phyloP scores from a whole-genome alignment of 495 filamentous ascomycete species.

The Cetradonia linearis region DNA sequence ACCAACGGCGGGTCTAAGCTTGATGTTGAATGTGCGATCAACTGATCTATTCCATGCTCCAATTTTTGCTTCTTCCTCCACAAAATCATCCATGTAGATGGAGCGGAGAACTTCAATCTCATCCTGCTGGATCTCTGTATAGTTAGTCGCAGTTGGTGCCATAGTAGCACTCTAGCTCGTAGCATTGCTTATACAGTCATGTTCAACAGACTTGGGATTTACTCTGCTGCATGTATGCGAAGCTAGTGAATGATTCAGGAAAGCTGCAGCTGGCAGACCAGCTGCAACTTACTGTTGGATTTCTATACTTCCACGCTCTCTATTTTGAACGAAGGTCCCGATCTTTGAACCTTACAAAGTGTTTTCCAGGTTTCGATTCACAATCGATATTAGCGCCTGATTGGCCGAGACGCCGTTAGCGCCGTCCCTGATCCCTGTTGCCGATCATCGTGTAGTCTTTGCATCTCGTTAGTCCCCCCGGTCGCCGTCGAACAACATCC shows the following conservation, averaged over 20 bases:
- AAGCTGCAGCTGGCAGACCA: slow-evolving; percentile 5
- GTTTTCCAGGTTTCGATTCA: neutral
- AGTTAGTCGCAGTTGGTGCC: slow-evolving; percentile 46
- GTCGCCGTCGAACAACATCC: neutral
- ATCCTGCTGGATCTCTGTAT: slow-evolving; percentile 73
- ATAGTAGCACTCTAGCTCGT: neutral
- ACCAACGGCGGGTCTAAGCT: slow-evolving; percentile 47
- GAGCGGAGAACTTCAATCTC: slow-evolving; percentile 80
- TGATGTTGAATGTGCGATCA: slow-evolving; percentile 71
- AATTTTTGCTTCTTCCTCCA: slow-evolving; percentile 56
- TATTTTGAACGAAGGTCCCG: neutral
- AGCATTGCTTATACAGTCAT: neutral
- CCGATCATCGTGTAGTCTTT: neutral
- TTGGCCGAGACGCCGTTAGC: neutral
- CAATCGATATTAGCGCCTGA: neutral
- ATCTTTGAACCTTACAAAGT: neutral
- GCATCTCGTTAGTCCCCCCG: neutral
- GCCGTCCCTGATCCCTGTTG: neutral
- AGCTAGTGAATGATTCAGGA: neutral
- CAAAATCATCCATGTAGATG: slow-evolving; percentile 88
- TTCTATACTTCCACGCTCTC: neutral
- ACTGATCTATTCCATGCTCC: slow-evolving; percentile 85
- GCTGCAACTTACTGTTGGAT: neutral
- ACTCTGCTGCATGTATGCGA: neutral
- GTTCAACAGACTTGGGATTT: neutral